Percentiles rank a stretch among this genome's conserved stretches.
Conservation (phyloP, 495 filamentous ascomycete species). For the Cladorrhinum samala region DNA sequence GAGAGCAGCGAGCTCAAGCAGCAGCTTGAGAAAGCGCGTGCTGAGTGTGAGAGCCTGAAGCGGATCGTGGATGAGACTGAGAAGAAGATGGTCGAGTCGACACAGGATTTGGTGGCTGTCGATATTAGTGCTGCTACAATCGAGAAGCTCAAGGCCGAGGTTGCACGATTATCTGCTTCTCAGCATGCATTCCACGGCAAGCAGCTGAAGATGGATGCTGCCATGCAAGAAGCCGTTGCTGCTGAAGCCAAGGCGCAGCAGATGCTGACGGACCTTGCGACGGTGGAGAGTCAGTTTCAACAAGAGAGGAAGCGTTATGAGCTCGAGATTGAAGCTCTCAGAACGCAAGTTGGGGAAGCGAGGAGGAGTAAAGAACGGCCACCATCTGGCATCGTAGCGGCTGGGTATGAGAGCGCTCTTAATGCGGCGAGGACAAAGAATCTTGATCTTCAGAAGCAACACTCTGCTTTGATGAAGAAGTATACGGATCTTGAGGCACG, state of each 20-base stretch:
- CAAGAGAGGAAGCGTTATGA: constrained; percentile 39
- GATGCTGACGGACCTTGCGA: constrained; percentile 44
- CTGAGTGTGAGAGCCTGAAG: constrained; percentile 51
- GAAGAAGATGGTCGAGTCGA: constrained; percentile 49
- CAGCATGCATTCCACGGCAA: constrained; percentile 54
- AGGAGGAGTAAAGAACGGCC: constrained; percentile 36
- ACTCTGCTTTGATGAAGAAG: constrained; percentile 36
- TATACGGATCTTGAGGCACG: constrained; percentile 32
- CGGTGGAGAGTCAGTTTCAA: constrained; percentile 47
- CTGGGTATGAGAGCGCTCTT: constrained; percentile 31
- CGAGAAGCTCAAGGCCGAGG: constrained; percentile 49
- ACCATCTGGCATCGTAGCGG: constrained; percentile 28
- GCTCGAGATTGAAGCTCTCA: constrained; percentile 37
- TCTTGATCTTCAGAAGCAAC: constrained; percentile 37
- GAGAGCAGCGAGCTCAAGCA: constrained; percentile 47
- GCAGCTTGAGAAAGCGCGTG: constrained; percentile 45
- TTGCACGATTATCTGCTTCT: constrained; percentile 49
- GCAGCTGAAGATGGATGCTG: constrained; percentile 47
- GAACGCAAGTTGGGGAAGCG: constrained; percentile 37
- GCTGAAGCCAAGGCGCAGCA: constrained; percentile 47
- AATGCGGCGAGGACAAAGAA: constrained; percentile 36
- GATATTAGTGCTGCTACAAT: constrained; percentile 55
- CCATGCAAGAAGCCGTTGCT: constrained; percentile 45
- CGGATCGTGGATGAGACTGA: constrained; percentile 55
- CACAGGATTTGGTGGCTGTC: constrained; percentile 53